Conservation (phyloP, 2,329 filamentous ascomycete genomes). For the Fusarium newnesense region DNA sequence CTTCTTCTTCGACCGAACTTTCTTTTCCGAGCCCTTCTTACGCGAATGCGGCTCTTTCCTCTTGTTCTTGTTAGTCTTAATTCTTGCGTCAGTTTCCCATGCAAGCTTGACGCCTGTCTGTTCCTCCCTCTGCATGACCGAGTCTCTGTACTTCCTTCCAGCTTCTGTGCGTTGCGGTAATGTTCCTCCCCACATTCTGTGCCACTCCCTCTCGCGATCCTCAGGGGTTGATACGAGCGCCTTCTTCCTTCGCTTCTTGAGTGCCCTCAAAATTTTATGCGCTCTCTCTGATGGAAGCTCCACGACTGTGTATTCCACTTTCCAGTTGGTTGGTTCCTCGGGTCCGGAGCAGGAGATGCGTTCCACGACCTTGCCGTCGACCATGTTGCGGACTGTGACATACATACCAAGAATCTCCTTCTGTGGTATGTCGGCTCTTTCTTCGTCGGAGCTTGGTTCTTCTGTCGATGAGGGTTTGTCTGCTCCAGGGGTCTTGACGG, state of each 20-base stretch:
- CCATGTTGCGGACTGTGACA: slow-evolving; percentile 76
- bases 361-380: slow-evolving; percentile 72
- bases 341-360: slow-evolving; percentile 61
- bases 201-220: slow-evolving; percentile 55
- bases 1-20: background rate
- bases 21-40: background rate
- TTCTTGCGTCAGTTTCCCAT: slow-evolving; percentile 44
- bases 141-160: slow-evolving; percentile 68
- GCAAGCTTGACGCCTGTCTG: slow-evolving; percentile 59
- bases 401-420: slow-evolving; percentile 68
- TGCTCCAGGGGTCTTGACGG: background rate
- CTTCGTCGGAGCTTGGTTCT: background rate
- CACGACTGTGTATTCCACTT: slow-evolving; percentile 79
- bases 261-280: slow-evolving; percentile 62
- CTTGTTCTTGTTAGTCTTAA: background rate
- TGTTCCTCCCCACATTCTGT: slow-evolving; percentile 57
- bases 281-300: slow-evolving; percentile 64
- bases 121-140: slow-evolving; percentile 63
- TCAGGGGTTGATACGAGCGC: slow-evolving; percentile 55
- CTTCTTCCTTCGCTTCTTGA: slow-evolving; percentile 65
- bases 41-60: background rate
- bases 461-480: background rate
- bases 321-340: slow-evolving; percentile 61
- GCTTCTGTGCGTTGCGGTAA: slow-evolving; percentile 56
- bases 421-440: background rate